phyloP scores from a whole-genome alignment of 768 basidiomycete genomes.

The Leccinum imitatum region DNA sequence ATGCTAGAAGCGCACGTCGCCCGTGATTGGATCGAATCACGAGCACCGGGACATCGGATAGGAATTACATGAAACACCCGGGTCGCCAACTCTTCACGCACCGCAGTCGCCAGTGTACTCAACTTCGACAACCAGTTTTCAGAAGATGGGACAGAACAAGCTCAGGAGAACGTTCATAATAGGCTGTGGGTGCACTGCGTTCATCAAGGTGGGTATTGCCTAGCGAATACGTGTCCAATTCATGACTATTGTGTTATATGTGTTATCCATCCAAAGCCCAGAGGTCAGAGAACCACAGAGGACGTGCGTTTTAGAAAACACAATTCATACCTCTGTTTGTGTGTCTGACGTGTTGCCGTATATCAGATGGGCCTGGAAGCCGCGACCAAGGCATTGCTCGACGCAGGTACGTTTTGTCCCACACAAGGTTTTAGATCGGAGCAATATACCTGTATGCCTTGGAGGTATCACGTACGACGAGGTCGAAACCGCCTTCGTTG shows the following conservation, averaged over 20 bases:
- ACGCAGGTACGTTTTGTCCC: constrained; percentile 55
- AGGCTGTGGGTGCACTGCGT: constrained; percentile 22
- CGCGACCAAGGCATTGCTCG: constrained; percentile 81
- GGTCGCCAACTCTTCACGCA: too few relatives aligned
- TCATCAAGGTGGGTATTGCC: constrained; percentile 19
- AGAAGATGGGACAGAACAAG: constrained; percentile 8
- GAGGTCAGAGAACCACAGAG: constrained; percentile 63
- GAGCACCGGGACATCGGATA: too few relatives aligned
- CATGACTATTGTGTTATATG: neutral
- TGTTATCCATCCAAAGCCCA: constrained; percentile 46
- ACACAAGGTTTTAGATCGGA: neutral
- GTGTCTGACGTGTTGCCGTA: neutral
- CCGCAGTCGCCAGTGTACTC: neutral
- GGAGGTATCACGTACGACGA: constrained; percentile 81
- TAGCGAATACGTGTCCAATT: neutral
- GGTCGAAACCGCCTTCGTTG: constrained; percentile 71
- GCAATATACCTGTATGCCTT: neutral
- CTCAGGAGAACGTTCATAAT: constrained; percentile 18
- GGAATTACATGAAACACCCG: too few relatives aligned
- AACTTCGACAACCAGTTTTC: too few relatives aligned
- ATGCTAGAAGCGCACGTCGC: too few relatives aligned
- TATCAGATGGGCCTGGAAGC: constrained; percentile 83
- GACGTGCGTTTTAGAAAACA: constrained; percentile 47
- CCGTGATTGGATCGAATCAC: too few relatives aligned
- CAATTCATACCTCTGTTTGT: neutral